Conservation (phyloP, 768 basidiomycete species). For the Naganishia vaughanmartiniae region DNA sequence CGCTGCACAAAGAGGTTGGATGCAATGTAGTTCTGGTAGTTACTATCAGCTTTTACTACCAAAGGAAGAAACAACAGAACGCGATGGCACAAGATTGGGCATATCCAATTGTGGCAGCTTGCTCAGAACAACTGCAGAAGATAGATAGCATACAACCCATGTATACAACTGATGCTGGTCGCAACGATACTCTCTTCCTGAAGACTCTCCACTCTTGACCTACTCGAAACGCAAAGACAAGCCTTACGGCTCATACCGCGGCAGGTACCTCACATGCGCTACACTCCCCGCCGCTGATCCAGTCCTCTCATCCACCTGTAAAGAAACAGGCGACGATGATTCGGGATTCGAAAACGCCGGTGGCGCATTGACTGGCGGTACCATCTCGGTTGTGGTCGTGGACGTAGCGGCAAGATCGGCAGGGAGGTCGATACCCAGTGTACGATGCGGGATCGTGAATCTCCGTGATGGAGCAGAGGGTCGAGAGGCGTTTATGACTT, state of each 20-base stretch:
- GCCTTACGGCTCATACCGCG: constrained; percentile 39
- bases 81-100: too few species aligned
- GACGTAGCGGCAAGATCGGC: neutral
- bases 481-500: neutral
- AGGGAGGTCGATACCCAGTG: constrained; percentile 3
- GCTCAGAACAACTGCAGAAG: too few species aligned
- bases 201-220: neutral
- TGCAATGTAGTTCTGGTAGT: too few species aligned
- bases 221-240: neutral
- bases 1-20: too few species aligned
- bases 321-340: neutral
- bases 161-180: neutral
- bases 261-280: constrained; percentile 31
- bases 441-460: constrained; percentile 3
- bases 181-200: neutral
- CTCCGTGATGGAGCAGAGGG: neutral
- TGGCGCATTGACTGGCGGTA: neutral
- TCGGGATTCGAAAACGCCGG: constrained; percentile 19
- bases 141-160: neutral
- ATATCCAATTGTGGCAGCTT: too few species aligned
- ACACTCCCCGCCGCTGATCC: neutral
- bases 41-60: too few species aligned
- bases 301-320: constrained; percentile 4
- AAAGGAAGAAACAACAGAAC: too few species aligned
- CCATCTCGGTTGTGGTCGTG: neutral